Base-by-base conservation (phyloP, 2,329 filamentous ascomycete genomes). In the Aspergillus chevalieri region DNA sequence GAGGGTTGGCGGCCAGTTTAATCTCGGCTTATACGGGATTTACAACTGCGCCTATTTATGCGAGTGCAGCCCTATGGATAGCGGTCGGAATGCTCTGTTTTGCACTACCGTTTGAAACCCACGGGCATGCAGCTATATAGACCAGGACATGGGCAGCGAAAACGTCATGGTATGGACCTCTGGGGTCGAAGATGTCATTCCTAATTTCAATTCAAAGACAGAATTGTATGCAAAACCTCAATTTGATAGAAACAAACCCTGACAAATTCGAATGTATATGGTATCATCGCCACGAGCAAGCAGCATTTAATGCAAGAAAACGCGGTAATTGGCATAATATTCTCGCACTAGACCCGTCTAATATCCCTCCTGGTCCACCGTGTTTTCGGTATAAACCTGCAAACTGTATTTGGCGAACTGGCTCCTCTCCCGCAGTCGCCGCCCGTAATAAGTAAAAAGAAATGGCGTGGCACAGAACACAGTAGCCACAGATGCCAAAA, bases 51-150 rank as follows among this genome's bases (percentile, higher is more conserved):
- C 74, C 74, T 1, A 74, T 76, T 19, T 77, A 74, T 51, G 69
- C 65, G 1, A 73, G 69, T 55, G 74, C 73, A 21, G 72, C 69
- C 4, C 53, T 76, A 43, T 77, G 72, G 72, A 64, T 75, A 14
- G 46, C 67, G 6, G 70, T 72, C 1, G 74, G 73, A 14, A 30
- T 72, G 0, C 58, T 73, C 33, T 74, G 68, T 48, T 57, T 75
- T 39, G 70, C 65, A 1, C 48, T 76, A 48, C 74, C 74, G 4
- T 76, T 71, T 53, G 72, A 76, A 58, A 76, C 73, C 2, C 69
- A 72, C 51, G 59, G 59, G 2, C 58, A 60, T 49, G 47, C 52
- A 46, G 57, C 59, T n/a, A 48, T 62, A 15, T 63, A 51, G 10
- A 21, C 12, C 17, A 10, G 17, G 22, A 3, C 8, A 22, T 41